These are phyloP conservation scores for Wickerhamomyces bisporus DNA, from an alignment of 805 yeast species.

Conservation along the genomic window DNA sequence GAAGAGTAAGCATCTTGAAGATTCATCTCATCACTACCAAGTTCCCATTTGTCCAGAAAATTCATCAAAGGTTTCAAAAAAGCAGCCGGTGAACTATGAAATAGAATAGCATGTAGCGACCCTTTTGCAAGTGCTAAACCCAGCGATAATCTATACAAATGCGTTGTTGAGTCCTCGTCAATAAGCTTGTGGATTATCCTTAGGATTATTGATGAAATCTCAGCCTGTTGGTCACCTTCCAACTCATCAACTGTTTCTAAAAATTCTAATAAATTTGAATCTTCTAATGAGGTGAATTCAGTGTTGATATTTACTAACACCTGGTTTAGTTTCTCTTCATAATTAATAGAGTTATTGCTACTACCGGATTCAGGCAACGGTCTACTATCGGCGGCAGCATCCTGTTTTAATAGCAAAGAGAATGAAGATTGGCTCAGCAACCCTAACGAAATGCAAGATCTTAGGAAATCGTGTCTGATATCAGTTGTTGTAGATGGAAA, in stretches of 20 bases:
- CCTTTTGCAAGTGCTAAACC: constrained; percentile 40
- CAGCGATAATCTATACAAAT: constrained; percentile 46
- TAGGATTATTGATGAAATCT: constrained; percentile 34
- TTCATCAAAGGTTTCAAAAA: constrained; percentile 41
- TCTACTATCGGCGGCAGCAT: constrained; percentile 31
- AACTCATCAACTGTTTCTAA: constrained; percentile 40
- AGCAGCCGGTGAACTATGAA: constrained; percentile 39
- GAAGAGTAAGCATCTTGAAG: constrained; percentile 66
- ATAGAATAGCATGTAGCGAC: constrained; percentile 38
- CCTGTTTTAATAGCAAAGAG: constrained; percentile 33
- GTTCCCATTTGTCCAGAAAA: constrained; percentile 44
- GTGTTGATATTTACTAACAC: constrained; percentile 35
- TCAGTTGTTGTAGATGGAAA: constrained; percentile 42
- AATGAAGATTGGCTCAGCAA: constrained; percentile 31
- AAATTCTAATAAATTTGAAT: constrained; percentile 48
- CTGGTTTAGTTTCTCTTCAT: constrained; percentile 22
- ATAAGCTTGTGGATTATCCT: constrained; percentile 32
- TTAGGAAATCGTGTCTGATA: constrained; percentile 47
- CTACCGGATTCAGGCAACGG: too few species aligned
- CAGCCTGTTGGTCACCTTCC: constrained; percentile 42
- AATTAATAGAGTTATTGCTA: too few species aligned
- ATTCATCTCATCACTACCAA: constrained; percentile 41
- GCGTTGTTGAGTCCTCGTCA: constrained; percentile 34
- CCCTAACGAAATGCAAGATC: constrained; percentile 36
- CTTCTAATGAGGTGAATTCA: constrained; percentile 45